A percentile compares a stretch with the other conserved stretches of the same genome.
phyloP scores from a whole-genome alignment of 2,329 filamentous ascomycete species.

The Thelonectria blattea region DNA sequence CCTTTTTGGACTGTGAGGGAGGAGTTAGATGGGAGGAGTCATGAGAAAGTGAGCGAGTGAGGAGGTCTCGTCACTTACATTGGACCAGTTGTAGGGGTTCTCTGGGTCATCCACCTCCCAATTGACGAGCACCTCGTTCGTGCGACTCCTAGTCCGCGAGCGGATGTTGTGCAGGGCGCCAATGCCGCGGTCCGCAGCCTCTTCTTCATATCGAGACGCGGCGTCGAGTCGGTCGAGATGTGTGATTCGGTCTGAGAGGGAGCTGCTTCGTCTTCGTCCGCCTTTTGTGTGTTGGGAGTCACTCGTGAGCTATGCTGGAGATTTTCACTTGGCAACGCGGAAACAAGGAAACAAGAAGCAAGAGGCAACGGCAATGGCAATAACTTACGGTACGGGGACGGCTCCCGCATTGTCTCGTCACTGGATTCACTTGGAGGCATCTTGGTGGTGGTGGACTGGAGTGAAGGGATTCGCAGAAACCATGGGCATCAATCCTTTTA shows the following conservation, averaged over 20 bases:
- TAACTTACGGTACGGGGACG: constrained; percentile 37
- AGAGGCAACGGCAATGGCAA: not conserved
- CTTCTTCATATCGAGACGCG: constrained; percentile 48
- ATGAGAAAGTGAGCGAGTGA: not conserved
- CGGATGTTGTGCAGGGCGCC: constrained; percentile 44
- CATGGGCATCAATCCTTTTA: constrained; percentile 27
- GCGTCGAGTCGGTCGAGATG: constrained; percentile 49
- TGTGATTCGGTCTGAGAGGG: constrained; percentile 33
- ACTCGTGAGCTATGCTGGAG: constrained; percentile 22
- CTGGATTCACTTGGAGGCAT: constrained; percentile 38
- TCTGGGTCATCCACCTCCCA: constrained; percentile 57
- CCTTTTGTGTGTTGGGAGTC: constrained; percentile 20
- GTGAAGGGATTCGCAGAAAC: not conserved
- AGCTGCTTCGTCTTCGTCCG: constrained; percentile 34
- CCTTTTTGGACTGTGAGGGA: constrained; percentile 56
- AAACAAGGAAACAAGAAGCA: not conserved
- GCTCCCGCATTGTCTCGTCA: constrained; percentile 37
- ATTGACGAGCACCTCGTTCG: constrained; percentile 46
- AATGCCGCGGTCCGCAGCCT: constrained; percentile 46
- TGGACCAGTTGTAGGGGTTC: constrained; percentile 61
- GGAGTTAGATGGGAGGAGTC: not conserved
- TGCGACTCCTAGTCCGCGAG: constrained; percentile 42
- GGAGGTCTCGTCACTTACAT: constrained; percentile 36
- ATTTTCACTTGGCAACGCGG: not conserved
- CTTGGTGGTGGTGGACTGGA: constrained; percentile 14